Conservation (phyloP, 805 yeast species). For the Saccharomycopsis amapae region DNA sequence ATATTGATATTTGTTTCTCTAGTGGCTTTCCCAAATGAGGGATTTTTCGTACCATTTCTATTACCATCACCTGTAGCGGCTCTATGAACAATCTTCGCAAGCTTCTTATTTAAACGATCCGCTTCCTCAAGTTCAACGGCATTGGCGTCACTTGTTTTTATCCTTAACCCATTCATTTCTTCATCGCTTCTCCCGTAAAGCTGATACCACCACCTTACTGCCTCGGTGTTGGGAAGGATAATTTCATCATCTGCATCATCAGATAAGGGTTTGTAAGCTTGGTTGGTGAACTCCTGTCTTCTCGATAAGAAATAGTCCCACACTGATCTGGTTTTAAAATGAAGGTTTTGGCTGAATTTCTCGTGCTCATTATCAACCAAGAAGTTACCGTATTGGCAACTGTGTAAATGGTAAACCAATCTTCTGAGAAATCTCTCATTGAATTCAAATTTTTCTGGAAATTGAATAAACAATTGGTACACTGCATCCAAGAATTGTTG, state of each 20-base stretch:
- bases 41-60: not conserved
- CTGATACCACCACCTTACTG: slow-evolving; percentile 86
- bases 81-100: not conserved
- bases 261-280: slow-evolving; percentile 29
- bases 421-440: slow-evolving; percentile 84
- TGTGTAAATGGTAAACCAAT: slow-evolving; percentile 77
- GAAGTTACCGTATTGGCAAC: slow-evolving; percentile 94
- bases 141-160: not conserved
- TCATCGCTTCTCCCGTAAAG: slow-evolving; percentile 69
- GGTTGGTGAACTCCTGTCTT: slow-evolving; percentile 57
- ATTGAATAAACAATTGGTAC: slow-evolving; percentile 67
- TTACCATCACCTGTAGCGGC: not conserved
- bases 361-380: slow-evolving; percentile 70
- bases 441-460: slow-evolving; percentile 72
- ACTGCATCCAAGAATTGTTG: slow-evolving; percentile 91
- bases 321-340: slow-evolving; percentile 58
- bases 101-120: not conserved
- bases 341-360: slow-evolving; percentile 34
- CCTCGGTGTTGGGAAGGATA: slow-evolving; percentile 52
- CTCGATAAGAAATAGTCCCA: slow-evolving; percentile 93
- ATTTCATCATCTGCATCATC: slow-evolving; percentile 28
- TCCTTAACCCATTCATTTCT: slow-evolving; percentile 43
- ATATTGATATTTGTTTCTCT: slow-evolving; percentile 10
- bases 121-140: not conserved
- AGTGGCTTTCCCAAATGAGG: slow-evolving; percentile 2